phyloP scores from a whole-genome alignment of 1,284 basidiomycete genomes.

The Boletellus sp. region DNA sequence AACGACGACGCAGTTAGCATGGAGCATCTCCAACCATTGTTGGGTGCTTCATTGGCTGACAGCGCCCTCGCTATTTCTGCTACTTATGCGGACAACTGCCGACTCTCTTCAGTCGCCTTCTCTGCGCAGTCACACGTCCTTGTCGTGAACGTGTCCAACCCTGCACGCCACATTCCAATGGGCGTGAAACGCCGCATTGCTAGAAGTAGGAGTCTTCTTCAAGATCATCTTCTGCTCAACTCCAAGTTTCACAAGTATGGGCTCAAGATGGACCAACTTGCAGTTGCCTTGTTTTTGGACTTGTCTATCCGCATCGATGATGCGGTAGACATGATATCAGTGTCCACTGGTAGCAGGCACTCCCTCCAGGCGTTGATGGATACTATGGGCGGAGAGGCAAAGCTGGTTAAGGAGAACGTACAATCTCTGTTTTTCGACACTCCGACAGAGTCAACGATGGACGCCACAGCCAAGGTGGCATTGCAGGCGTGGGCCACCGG shows the following conservation, averaged over 20 bases:
- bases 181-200: slow-evolving; percentile 16
- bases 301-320: slow-evolving; percentile 35
- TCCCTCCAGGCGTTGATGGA: slow-evolving; percentile 37
- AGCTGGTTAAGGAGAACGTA: slow-evolving; percentile 33
- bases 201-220: slow-evolving; percentile 27
- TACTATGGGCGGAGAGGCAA: slow-evolving; percentile 36
- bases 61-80: slow-evolving; percentile 38
- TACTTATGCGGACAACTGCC: slow-evolving; percentile 33
- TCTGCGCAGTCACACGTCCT: slow-evolving; percentile 34
- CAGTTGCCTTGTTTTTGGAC: slow-evolving; percentile 41
- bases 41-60: slow-evolving; percentile 17
- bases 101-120: slow-evolving; percentile 37
- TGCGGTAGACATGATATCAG: slow-evolving; percentile 47
- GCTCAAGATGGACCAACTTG: slow-evolving; percentile 45
- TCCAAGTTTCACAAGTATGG: slow-evolving; percentile 31
- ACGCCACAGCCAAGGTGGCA: slow-evolving; percentile 23
- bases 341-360: slow-evolving; percentile 21
- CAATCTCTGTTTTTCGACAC: slow-evolving; percentile 36
- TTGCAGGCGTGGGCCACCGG: slow-evolving; percentile 46
- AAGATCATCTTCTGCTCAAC: slow-evolving; percentile 32
- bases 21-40: slow-evolving; percentile 25
- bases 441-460: slow-evolving; percentile 16
- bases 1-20: slow-evolving; percentile 24
- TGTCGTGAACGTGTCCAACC: slow-evolving; percentile 26
- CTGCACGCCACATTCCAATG: slow-evolving; percentile 12